Conservation (phyloP, 106 monocot species). For the Dioscorea dumetorum region DNA sequence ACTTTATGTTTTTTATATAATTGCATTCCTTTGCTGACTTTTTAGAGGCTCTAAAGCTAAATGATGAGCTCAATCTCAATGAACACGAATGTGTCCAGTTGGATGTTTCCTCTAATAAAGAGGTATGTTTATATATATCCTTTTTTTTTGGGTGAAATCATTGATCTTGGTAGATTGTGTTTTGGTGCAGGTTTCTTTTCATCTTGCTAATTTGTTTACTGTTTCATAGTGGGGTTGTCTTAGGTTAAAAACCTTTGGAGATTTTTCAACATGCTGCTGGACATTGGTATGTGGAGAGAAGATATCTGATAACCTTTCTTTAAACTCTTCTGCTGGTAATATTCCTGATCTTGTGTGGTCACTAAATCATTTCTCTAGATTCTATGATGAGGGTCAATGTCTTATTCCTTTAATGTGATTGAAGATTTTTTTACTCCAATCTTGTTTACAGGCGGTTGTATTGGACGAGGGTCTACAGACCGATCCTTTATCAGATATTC, state of each 20-base stretch:
- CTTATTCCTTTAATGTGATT: too few relatives aligned
- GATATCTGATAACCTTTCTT: constrained; percentile 72
- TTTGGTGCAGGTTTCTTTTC: not conserved
- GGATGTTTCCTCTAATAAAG: constrained; percentile 73
- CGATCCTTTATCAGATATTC: constrained; percentile 71
- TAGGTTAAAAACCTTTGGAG: constrained; percentile 79
- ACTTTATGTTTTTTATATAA: not conserved
- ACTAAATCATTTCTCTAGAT: too few relatives aligned
- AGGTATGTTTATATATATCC: constrained; percentile 39
- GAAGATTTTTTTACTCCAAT: not conserved
- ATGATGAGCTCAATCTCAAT: constrained; percentile 91
- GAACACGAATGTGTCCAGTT: constrained; percentile 85
- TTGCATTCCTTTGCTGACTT: not conserved
- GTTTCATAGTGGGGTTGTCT: constrained; percentile 62
- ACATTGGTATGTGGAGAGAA: constrained; percentile 93
- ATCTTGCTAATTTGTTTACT: not conserved
- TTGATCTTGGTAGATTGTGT: too few relatives aligned
- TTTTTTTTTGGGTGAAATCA: constrained; percentile 1
- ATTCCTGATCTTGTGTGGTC: not conserved
- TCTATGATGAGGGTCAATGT: too few relatives aligned
- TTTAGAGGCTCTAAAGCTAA: constrained; percentile 79
- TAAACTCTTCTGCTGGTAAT: constrained; percentile 80
- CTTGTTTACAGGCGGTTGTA: constrained; percentile 57
- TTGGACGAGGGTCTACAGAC: constrained; percentile 76
- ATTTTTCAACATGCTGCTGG: constrained; percentile 85